Evolutionary conservation across 805 yeast species (phyloP).

Genomic region (Nakazawaea laoshanensis): DNA sequence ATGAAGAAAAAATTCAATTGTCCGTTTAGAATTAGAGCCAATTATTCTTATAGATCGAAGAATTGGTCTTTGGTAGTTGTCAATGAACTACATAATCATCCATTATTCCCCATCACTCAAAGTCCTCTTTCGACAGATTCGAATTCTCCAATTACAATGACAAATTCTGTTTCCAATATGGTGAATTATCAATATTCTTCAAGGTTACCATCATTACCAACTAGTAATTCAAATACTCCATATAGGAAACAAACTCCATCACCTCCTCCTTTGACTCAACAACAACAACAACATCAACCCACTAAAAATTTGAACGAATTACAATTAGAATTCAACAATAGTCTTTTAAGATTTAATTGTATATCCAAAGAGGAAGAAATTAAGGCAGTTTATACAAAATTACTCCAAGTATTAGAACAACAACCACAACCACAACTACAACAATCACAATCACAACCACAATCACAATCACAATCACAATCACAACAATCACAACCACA

Average conservation of each 20-base stretch:
- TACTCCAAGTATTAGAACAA: constrained; percentile 6
- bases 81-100: constrained; percentile 54
- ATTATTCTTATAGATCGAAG: constrained; percentile 40
- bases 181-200: constrained; percentile 6
- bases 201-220: constrained; percentile 8
- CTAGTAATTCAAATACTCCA: not conserved
- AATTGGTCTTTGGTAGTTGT: constrained; percentile 56
- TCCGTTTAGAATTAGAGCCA: constrained; percentile 61
- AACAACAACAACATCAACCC: constrained; percentile 1
- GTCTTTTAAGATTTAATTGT: constrained; percentile 8
- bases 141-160: not conserved
- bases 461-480: constrained; percentile 12
- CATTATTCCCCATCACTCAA: constrained; percentile 19
- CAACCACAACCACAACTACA: constrained; percentile 9
- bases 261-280: not conserved
- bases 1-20: constrained; percentile 28
- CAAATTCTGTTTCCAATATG: not conserved
- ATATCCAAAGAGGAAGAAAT: constrained; percentile 8
- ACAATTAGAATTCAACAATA: constrained; percentile 10
- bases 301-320: constrained; percentile 7
- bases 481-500: constrained; percentile 8
- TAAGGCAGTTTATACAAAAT: constrained; percentile 3
- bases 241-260: not conserved
- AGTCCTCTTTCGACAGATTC: not conserved
- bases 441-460: constrained; percentile 1